phyloP scores from a whole-genome alignment of 306 rosid genomes.

The Glycine soja region DNA sequence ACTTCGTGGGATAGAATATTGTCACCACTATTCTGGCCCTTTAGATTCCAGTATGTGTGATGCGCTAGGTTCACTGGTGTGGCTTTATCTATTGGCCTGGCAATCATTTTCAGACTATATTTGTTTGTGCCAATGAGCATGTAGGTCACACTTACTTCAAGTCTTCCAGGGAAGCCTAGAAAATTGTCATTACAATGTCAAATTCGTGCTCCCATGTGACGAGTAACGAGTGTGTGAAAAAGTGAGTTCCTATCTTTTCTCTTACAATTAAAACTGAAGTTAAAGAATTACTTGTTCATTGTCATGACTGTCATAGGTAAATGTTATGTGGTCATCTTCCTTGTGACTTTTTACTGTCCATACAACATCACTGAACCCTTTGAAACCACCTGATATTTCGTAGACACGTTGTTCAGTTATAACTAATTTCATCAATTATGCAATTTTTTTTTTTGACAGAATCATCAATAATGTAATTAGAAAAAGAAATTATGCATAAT shows the following conservation, averaged over 20 bases:
- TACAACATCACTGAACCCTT: conserved; percentile 57
- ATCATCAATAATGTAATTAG: not conserved
- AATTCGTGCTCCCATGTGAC: conserved; percentile 34
- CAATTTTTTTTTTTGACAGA: conserved; percentile 39
- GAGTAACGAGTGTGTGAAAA: too few species aligned
- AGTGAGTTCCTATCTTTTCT: conserved; percentile 49
- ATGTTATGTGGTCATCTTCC: conserved; percentile 53
- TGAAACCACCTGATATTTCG: conserved; percentile 58
- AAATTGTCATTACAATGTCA: not conserved
- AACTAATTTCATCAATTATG: conserved; percentile 17
- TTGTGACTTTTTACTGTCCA: conserved; percentile 54
- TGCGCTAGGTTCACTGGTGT: conserved; percentile 71
- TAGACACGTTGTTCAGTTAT: conserved; percentile 48
- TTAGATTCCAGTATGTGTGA: conserved; percentile 65
- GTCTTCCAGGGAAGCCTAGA: conserved; percentile 64
- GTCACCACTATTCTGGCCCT: conserved; percentile 62
- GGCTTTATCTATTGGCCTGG: conserved; percentile 54
- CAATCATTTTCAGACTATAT: conserved; percentile 54
- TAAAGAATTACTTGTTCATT: conserved; percentile 54
- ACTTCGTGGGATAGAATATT: conserved; percentile 55
- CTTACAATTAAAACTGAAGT: conserved; percentile 34
- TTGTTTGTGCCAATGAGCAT: conserved; percentile 48
- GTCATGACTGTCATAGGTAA: conserved; percentile 57
- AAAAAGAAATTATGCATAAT: not conserved
- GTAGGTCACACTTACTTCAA: conserved; percentile 56